phyloP scores from a whole-genome alignment of 2,329 filamentous ascomycete genomes.

The Nemania sp. region DNA sequence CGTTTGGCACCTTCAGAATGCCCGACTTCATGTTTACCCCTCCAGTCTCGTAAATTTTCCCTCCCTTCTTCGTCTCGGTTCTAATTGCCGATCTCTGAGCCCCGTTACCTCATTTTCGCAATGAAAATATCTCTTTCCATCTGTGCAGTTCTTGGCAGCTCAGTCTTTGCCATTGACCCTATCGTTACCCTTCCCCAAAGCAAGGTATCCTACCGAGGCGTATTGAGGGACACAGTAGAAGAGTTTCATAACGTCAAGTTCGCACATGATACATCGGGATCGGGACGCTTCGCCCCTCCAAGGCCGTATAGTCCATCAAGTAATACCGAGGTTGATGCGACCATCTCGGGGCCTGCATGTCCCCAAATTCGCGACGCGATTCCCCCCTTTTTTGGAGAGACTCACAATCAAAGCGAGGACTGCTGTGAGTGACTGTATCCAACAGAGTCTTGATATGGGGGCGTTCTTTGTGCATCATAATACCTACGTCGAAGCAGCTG shows the following conservation, averaged over 20 bases:
- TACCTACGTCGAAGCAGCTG: too few relatives aligned
- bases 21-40: too few relatives aligned
- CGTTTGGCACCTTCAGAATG: too few relatives aligned
- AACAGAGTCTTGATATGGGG: too few relatives aligned
- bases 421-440: conserved; percentile 33
- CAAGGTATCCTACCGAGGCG: conserved; percentile 26
- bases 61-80: too few relatives aligned
- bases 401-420: conserved; percentile 33
- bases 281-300: conserved; percentile 35
- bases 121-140: background rate
- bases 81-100: too few relatives aligned
- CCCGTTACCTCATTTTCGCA: too few relatives aligned
- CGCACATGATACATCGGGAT: conserved; percentile 34
- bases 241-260: conserved; percentile 36
- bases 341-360: conserved; percentile 4
- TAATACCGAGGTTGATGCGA: conserved; percentile 32
- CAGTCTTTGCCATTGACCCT: conserved; percentile 8
- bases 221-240: conserved; percentile 25
- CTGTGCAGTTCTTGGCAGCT: background rate
- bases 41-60: too few relatives aligned
- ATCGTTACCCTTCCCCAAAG: conserved; percentile 8
- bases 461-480: too few relatives aligned
- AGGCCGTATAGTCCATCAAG: conserved; percentile 29
- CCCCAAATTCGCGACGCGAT: conserved; percentile 2
- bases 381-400: conserved; percentile 33